Evolutionary conservation across 202 grass and related monocot species (phyloP).

Genomic region (Bolboschoenoplectus hybrid): DNA sequence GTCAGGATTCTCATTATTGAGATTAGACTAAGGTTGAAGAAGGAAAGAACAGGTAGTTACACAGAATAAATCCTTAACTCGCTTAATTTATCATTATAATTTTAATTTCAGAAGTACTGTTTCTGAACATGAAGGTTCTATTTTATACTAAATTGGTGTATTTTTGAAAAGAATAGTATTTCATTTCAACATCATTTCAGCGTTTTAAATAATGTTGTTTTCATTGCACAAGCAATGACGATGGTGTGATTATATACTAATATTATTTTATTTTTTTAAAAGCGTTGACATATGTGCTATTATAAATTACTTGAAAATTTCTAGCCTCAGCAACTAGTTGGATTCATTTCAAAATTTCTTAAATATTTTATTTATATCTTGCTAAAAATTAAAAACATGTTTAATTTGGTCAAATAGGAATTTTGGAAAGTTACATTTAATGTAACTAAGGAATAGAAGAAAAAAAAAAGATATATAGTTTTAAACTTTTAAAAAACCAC

Average conservation of each 20-base stretch:
- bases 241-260: neutral
- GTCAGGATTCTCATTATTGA: neutral
- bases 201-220: neutral
- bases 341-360: too few relatives aligned
- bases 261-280: neutral
- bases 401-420: too few relatives aligned
- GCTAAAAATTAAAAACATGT: too few relatives aligned
- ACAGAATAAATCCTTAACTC: neutral
- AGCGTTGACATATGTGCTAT: too few relatives aligned
- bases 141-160: neutral
- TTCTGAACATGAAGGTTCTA: neutral
- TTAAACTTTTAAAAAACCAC: too few relatives aligned
- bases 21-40: neutral
- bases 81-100: neutral
- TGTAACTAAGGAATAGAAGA: too few relatives aligned
- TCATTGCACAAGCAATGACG: neutral
- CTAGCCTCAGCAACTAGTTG: too few relatives aligned
- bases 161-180: neutral
- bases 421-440: too few relatives aligned
- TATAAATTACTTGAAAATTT: too few relatives aligned
- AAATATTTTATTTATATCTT: too few relatives aligned
- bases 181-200: neutral
- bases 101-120: neutral
- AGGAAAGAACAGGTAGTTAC: neutral
- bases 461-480: too few relatives aligned